Evolutionary conservation across 192 early-diverging fungal genomes (phyloP).

Genomic region (Helicostylum pulchrum): DNA sequence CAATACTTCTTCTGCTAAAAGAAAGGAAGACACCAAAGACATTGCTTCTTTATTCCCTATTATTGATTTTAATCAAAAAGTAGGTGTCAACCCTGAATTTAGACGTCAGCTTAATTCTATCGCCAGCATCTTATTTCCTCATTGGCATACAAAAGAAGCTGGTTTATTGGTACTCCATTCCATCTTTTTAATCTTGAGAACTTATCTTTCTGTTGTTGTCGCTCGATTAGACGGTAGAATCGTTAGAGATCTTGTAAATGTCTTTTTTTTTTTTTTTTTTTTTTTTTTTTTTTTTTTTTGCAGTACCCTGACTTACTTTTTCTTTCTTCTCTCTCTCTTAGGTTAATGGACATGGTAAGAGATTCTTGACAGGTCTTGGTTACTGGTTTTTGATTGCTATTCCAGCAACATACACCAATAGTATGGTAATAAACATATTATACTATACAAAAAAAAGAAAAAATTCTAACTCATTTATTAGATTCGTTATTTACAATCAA

Average conservation of each 20-base stretch:
- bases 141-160: conserved; percentile 74
- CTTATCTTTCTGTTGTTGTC: conserved; percentile 89
- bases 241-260: conserved; percentile 88
- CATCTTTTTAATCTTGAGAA: conserved; percentile 82
- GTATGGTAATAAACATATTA: conserved; percentile 69
- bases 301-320: neutral
- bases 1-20: neutral
- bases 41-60: neutral
- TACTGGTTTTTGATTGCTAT: conserved; percentile 95
- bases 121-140: conserved; percentile 79
- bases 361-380: conserved; percentile 70
- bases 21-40: neutral
- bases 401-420: conserved; percentile 96
- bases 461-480: conserved; percentile 16
- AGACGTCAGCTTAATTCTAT: conserved; percentile 66
- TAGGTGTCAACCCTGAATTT: conserved; percentile 61
- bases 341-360: conserved; percentile 75
- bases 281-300: neutral
- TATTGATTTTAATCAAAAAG: conserved; percentile 31
- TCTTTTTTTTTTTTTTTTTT: neutral
- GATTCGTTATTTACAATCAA: conserved; percentile 69
- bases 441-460: neutral
- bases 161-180: conserved; percentile 79
- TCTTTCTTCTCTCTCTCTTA: conserved; percentile 28
- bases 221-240: conserved; percentile 91